Evolutionary conservation across 2,329 filamentous ascomycete species (phyloP), one percentile per base, ranked within the genome.

Genomic region (Apiospora arundinis): DNA sequence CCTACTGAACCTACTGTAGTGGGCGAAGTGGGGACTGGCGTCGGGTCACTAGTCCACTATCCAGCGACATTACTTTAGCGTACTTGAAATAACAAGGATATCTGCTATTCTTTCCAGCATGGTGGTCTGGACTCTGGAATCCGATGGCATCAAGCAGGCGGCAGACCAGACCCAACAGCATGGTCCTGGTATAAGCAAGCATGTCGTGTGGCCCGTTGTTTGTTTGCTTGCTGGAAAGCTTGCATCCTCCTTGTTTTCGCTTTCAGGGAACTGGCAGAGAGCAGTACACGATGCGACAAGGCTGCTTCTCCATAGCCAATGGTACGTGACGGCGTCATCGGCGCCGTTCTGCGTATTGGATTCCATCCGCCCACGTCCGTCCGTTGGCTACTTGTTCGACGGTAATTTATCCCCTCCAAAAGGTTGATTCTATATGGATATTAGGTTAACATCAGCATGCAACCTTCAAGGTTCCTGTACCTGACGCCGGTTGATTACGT

Each of bases 161-260:
- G 32, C 56, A n/a, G 32, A 14, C 56, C 56, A 12, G 56, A 63
- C 56, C 56, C 56, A 40, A 63, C 56, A 40, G 56, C 56, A 14
- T 63, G 28, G 56, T 63, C 56, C 56, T n/a, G 52, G 28, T 60
- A 60, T 60, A 60, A 37, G 49, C 49, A 32, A 56, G 49, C 49
- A 56, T 56, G 49, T 8, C 25, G 25, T 56, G 48, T 52, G 48
- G 12, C 23, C 48, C 48, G 16, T 52, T 52, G 23, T 52, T 52
- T 12, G 12, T 56, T 60, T 60, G 16, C 52, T 60, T 60, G 16
- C 52, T 37, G 21, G 52, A 28, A 37, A 56, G 32, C 52, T 16
- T 16, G 49, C 49, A 56, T 25, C 32, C 32, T 32, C 32, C 32
- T 32, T 32, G 32, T 32, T 32, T 32, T 32, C 32, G 32, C 32